Evolutionary conservation across 2,329 filamentous ascomycete species (phyloP).

Genomic region (Zelopaecilomyces penicillatus): DNA sequence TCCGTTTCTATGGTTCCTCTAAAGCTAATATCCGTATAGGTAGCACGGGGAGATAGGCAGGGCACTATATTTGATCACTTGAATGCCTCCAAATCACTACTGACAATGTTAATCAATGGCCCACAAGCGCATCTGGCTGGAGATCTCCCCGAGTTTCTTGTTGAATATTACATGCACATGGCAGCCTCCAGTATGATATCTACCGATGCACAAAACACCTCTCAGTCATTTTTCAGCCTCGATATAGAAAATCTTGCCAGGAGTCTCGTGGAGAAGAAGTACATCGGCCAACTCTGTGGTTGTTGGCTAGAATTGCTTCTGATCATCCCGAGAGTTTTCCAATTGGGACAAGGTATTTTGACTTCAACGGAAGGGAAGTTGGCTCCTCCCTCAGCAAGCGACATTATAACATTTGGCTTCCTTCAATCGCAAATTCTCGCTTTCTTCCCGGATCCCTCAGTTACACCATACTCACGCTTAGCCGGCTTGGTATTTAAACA

Average conservation of each 20-base stretch:
- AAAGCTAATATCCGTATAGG: slow-evolving; percentile 12
- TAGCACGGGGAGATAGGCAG: slow-evolving; percentile 35
- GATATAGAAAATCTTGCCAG: slow-evolving; percentile 23
- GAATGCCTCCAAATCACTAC: slow-evolving; percentile 32
- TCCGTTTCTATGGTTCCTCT: not conserved
- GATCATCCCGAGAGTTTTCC: slow-evolving; percentile 31
- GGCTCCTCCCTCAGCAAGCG: slow-evolving; percentile 25
- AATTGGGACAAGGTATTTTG: slow-evolving; percentile 33
- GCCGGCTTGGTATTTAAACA: slow-evolving; percentile 37
- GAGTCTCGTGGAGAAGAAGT: slow-evolving; percentile 20
- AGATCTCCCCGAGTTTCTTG: slow-evolving; percentile 34
- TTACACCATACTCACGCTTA: slow-evolving; percentile 28
- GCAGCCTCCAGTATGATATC: slow-evolving; percentile 39
- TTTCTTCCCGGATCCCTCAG: slow-evolving; percentile 28
- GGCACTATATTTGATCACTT: slow-evolving; percentile 39
- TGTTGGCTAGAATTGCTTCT: slow-evolving; percentile 32
- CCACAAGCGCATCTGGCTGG: slow-evolving; percentile 23
- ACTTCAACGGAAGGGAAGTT: slow-evolving; percentile 19
- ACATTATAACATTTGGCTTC: slow-evolving; percentile 34
- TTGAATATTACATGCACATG: slow-evolving; percentile 42
- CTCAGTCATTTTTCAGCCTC: slow-evolving; percentile 22
- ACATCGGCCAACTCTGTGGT: slow-evolving; percentile 29
- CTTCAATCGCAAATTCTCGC: slow-evolving; percentile 33
- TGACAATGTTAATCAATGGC: slow-evolving; percentile 27
- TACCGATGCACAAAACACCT: slow-evolving; percentile 23